Evolutionary conservation across 805 yeast genomes (phyloP), one percentile per base, ranked within the genome.

Genomic region (Sugiyamaella valdiviana): DNA sequence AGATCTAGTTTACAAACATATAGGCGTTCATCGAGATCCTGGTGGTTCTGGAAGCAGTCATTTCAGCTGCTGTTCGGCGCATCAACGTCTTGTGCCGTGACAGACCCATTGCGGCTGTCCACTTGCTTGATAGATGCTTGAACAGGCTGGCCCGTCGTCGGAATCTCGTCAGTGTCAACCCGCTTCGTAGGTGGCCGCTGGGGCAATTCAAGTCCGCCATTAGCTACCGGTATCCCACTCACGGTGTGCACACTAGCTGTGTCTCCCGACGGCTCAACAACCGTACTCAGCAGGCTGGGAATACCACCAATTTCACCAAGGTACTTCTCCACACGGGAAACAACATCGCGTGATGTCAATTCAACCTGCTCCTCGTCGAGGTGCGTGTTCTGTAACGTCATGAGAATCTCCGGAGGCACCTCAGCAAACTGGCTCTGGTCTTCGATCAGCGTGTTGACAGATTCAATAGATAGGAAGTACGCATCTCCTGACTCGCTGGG

Each of bases 401-500:
- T 69, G 57, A 75, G 60, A 36, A 88, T 60, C 55, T 80, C 90
- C 2, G 64, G 65, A 0, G 99, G 98, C 37, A 91, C 82, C 46
- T 80, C 72, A 36, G 88, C 77, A 52, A 91, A 75, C 50, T 85
- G 85, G 54, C 85, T 90, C 63, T 86, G 89, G 51, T 80, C 74
- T 50, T 85, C 85, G 53, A 93, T 89, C 63, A 93, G 70, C 54
- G 80, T 79, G 63, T 87, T 85, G 32, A 93, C 83, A 26, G 89
- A 91, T 63, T 91, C 98, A 61, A 93, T 90, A 0, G 95, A 95
- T 55, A 88, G 70, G 61, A 90, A 86, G 62, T 90, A 89, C 36
- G 61, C 63, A 35, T 65, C 71, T 4, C 65, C 62, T 9, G 53
- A 53, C 22, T 54, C 59, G 7, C 49, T 42, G 7, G 52, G 46